Percentiles rank a stretch among this genome's conserved stretches.
Conservation (phyloP, 108 stramenopile species). For the Cyclostephanos invisitatus region DNA sequence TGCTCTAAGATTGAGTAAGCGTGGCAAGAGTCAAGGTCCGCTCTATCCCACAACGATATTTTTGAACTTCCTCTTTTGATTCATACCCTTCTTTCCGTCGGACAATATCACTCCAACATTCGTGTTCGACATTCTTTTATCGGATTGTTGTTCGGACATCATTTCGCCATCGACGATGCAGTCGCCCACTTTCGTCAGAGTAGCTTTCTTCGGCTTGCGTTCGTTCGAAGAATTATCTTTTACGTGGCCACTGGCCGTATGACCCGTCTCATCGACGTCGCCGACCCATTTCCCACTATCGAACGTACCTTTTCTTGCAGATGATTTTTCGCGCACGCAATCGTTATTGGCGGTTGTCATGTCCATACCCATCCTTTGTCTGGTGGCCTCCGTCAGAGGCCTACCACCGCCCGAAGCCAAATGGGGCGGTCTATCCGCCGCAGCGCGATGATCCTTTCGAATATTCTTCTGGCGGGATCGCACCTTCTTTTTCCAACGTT, state of each 20-base stretch:
- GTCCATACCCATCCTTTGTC: conserved; percentile 39
- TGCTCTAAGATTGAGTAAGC: no score
- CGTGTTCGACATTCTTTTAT: no score
- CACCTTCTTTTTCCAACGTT: conserved; percentile 59
- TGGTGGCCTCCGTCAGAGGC: conserved; percentile 68
- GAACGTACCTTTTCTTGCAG: not conserved
- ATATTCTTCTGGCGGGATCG: conserved; percentile 87
- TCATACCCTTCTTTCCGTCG: no score
- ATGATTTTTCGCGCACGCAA: not conserved
- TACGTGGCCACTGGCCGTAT: not conserved
- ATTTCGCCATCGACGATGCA: conserved; percentile 21
- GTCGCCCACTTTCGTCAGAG: conserved; percentile 31
- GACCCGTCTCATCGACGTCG: not conserved
- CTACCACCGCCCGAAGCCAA: conserved; percentile 70
- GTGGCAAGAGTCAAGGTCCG: no score
- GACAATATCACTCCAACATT: no score
- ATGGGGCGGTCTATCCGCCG: conserved; percentile 65
- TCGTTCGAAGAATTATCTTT: not conserved
- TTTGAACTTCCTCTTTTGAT: no score
- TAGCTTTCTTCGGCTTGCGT: not conserved
- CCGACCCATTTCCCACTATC: conserved; percentile 18
- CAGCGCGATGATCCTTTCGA: conserved; percentile 67
- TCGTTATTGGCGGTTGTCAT: not conserved
- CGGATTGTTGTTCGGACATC: not conserved
- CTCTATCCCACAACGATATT: no score